Base-by-base conservation (phyloP, 805 yeast species). In the Ascoidea asiatica region DNA sequence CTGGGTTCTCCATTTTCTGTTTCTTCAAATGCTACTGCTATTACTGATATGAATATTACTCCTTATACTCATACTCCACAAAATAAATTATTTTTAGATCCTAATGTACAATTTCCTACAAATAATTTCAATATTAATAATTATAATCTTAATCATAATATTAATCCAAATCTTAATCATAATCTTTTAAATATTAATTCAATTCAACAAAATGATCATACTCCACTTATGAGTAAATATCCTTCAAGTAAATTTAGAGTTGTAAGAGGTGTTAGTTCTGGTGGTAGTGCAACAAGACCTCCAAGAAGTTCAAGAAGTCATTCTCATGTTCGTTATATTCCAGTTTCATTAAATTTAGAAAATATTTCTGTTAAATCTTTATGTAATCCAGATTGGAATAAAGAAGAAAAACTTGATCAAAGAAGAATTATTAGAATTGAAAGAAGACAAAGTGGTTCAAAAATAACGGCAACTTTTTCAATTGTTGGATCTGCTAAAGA, bases 361-460 rank as follows among this genome's bases (percentile, higher is more conserved):
- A 70, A 71, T 20, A 76, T 77, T 5, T 54, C 56, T n/a, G 58
- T 71, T 19, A 63, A 65, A 33, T 75, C 70, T 19, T 58, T 73
- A 37, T 75, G 81, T 54, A 50, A 54, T n/a, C 75, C 78, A 1
- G 56, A 59, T 35, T 78, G 83, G 84, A 57, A 56, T 23, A 51
- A 45, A 5, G 52, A 52, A 37, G 84, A 78, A 56, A 54, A 52
- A 39, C 53, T 49, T 11, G 83, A 78, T 50, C 64, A 67, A 45
- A 63, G 84, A 48, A 64, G 84, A 49, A 75, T 78, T 23, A 67
- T 78, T 17, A 61, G 83, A 38, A 65, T 78, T 38, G 81, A 77
- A 56, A 63, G 81, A 45, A 56, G 61, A 36, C 83, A 77, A 56
- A 53, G 62, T 29, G 72, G 71, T 2, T 62, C 70, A 20, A 63